Evolutionary conservation across 768 basidiomycete genomes (phyloP), one percentile per base, ranked within the genome.

Genomic region (Leucosporidium yakuticum): DNA sequence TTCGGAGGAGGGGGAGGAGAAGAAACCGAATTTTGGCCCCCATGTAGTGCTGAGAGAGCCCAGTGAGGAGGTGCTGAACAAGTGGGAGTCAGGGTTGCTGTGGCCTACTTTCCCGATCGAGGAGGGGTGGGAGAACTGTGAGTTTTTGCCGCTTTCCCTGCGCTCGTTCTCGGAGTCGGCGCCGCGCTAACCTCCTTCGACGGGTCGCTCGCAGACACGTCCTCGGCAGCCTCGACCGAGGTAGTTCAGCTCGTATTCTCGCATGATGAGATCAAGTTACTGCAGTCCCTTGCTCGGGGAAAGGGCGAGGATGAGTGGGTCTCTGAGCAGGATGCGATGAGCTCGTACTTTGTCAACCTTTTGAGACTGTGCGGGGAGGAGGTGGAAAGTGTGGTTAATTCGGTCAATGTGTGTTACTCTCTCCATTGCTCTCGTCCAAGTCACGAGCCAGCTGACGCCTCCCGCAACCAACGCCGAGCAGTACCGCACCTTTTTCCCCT

Each of bases 401-500:
- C 55, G 15, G 32, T 57, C 32, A 57, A 57, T 20, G 55, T 57
- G 20, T 15, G 55, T 23, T 11, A 4, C 1, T 9, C 15, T 20
- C 21, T 23, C 17, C 15, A 2, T 23, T 9, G 21, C 32, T 12
- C 19, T 36, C 15, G 21, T 21, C 31, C 2, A 2, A 17, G 17
- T 57, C 23, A 57, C n/a, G n/a, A 51, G 14, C 3, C 6, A 14
- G 50, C 50, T 51, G 5, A 29, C 8, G 5, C 21, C 32, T 4
- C 23, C 14, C 4, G n/a, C n/a, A 1, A 5, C 6, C 14, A 8
- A 44, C 39, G 39, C 39, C 39, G 39, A 44, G 17, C 55, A 57
- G 55, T 57, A 57, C 55, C 55, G 55, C 55, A 12, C 29, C 32
- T 32, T 32, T 32, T 57, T 57, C 55, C 32, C 55, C 17, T 21